Base-by-base conservation (phyloP, 495 filamentous ascomycete species). In the Xylaria scruposa region DNA sequence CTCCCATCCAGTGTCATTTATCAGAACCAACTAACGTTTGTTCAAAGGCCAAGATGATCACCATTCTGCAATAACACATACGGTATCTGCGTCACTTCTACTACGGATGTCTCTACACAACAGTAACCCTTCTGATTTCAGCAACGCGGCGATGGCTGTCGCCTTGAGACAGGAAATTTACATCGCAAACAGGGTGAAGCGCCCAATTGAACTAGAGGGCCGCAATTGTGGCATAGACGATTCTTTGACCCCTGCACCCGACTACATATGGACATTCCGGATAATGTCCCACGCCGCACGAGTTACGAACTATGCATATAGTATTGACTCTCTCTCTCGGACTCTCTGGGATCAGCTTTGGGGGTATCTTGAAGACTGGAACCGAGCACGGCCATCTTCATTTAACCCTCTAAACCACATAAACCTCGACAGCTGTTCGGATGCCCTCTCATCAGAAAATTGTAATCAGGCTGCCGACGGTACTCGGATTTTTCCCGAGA, bases 91-190 rank as follows among this genome's bases (percentile, higher is more conserved):
- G 13, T 56, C 53, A 15, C 53, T 56, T 56, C 17, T 56, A 56
- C 13, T 56, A 31, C 53, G 53, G 13, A 56, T 56, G 3, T 15
- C 15, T 56, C 13, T 56, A 6, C 53, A 56, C 9, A 56, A 31
- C 53, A 56, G 29, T 7, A 56, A 56, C 15, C 53, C 53, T 31
- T 56, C 53, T 17, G 53, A 56, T 10, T 31, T 56, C 53, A 56
- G 53, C 53, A 56, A 56, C 6, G 53, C 53, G 15, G 53, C 53
- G 7, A 29, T 56, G 26, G 53, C 53, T 31, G 53, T 56, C 12
- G 53, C 53, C 24, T 31, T 56, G 53, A 56, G 53, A 31, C 53
- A 56, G 26, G 53, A 56, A 56, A 56, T 56, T 31, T 56, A 56
- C 26, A 56, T 56, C 4, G 53, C 53, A 56, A 56, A 56, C 26